Conservation (phyloP, 2,329 filamentous ascomycete species). For the Diaporthe longicolla region DNA sequence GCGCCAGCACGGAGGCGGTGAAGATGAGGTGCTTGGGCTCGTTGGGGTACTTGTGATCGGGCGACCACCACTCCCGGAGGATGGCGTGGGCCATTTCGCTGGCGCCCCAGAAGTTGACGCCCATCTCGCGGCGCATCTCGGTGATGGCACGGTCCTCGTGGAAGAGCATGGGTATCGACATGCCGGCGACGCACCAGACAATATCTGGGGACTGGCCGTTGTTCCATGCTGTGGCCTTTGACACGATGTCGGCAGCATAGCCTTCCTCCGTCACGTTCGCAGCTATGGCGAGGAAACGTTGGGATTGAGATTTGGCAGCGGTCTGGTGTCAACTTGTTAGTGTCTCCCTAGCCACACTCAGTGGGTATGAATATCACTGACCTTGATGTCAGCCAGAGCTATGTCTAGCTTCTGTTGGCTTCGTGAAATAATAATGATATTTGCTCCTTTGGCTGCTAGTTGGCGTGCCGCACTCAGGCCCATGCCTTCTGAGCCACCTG, state of each 20-base stretch:
- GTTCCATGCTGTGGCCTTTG: constrained; percentile 85
- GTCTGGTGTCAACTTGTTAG: constrained; percentile 62
- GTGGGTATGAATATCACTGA: constrained; percentile 48
- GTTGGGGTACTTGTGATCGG: constrained; percentile 56
- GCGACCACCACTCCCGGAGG: constrained; percentile 79
- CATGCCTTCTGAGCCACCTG: constrained; percentile 80
- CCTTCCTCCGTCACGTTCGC: constrained; percentile 82
- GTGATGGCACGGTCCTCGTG: constrained; percentile 80
- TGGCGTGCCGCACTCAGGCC: constrained; percentile 73
- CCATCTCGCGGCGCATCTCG: constrained; percentile 83
- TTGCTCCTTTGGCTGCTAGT: constrained; percentile 76
- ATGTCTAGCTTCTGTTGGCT: constrained; percentile 70
- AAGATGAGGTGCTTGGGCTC: constrained; percentile 85
- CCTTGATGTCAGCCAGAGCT: constrained; percentile 69
- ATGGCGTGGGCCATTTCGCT: constrained; percentile 89
- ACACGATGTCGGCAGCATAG: constrained; percentile 79
- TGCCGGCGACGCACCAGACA: constrained; percentile 91
- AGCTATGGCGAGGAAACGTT: constrained; percentile 86
- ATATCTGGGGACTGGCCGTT: constrained; percentile 80
- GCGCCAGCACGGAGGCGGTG: constrained; percentile 82
- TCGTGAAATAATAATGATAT: constrained; percentile 77
- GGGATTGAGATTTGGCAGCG: constrained; percentile 74
- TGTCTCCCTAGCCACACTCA: neutral
- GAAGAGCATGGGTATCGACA: constrained; percentile 81
- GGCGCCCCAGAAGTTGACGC: constrained; percentile 90